Percentiles rank a stretch among this genome's conserved stretches.
phyloP scores from a whole-genome alignment of 2,329 filamentous ascomycete species.

The Diaporthe vexans region DNA sequence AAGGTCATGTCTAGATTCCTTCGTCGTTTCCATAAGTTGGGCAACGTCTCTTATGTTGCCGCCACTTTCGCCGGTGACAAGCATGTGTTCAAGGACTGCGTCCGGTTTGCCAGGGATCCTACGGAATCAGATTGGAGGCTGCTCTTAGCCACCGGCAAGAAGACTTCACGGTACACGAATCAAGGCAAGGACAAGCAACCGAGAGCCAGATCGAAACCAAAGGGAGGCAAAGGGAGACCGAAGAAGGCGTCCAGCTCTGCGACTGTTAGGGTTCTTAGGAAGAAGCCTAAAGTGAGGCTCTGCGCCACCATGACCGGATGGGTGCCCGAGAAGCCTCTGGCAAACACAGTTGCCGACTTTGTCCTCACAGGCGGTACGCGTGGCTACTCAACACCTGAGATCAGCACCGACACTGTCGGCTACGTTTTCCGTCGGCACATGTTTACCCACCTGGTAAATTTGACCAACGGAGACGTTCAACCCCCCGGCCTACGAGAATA shows the following conservation, averaged over 20 bases:
- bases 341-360: slow-evolving; percentile 53
- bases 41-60: slow-evolving; percentile 69
- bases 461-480: slow-evolving; percentile 54
- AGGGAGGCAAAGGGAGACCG: slow-evolving; percentile 26
- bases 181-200: slow-evolving; percentile 41
- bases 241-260: slow-evolving; percentile 22
- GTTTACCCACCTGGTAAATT: slow-evolving; percentile 49
- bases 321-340: slow-evolving; percentile 53
- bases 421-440: slow-evolving; percentile 54
- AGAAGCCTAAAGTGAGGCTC: slow-evolving; percentile 36
- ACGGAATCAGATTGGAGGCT: slow-evolving; percentile 69
- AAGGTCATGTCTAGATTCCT: slow-evolving; percentile 71
- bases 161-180: slow-evolving; percentile 48
- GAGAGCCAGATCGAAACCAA: slow-evolving; percentile 44
- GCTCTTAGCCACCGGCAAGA: slow-evolving; percentile 66
- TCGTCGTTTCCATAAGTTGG: slow-evolving; percentile 69
- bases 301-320: slow-evolving; percentile 44
- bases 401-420: slow-evolving; percentile 54
- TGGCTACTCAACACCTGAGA: slow-evolving; percentile 54
- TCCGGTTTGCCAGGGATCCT: slow-evolving; percentile 70
- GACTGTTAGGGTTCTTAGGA: slow-evolving; percentile 31
- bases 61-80: slow-evolving; percentile 64
- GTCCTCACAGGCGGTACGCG: slow-evolving; percentile 50
- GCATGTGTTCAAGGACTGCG: slow-evolving; percentile 72
- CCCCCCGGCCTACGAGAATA: slow-evolving; percentile 57